These are phyloP conservation scores for Apophysomyces ossiformis DNA, from an alignment of 371 early-diverging fungal genomes.

Conservation along the genomic window DNA sequence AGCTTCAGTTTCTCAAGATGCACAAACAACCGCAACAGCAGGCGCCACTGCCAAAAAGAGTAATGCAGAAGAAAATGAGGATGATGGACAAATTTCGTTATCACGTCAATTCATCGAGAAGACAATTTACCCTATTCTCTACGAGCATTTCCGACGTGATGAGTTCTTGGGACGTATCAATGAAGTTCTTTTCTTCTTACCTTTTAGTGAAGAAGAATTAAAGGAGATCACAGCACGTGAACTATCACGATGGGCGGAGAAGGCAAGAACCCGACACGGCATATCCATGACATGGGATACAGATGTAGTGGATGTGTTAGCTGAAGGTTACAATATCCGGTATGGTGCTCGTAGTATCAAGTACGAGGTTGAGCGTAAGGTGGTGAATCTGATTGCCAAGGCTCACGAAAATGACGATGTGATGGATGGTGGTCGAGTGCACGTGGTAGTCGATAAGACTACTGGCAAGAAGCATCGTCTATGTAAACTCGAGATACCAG, in stretches of 20 bases:
- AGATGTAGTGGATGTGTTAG: slow-evolving; percentile 54
- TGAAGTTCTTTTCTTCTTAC: slow-evolving; percentile 63
- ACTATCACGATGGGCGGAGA: slow-evolving; percentile 56
- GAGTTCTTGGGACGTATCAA: slow-evolving; percentile 69
- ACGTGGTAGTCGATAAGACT: slow-evolving; percentile 44
- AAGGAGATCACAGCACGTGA: slow-evolving; percentile 55
- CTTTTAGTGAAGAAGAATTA: slow-evolving; percentile 59
- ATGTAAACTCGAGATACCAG: slow-evolving; percentile 45
- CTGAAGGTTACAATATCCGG: slow-evolving; percentile 59
- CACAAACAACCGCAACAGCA: slow-evolving; percentile 42
- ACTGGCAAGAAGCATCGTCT: slow-evolving; percentile 34
- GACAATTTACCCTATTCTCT: slow-evolving; percentile 62
- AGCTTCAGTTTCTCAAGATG: slow-evolving; percentile 49
- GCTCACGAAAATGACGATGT: slow-evolving; percentile 64
- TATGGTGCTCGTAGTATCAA: slow-evolving; percentile 70
- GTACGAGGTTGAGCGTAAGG: slow-evolving; percentile 61
- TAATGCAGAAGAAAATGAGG: slow-evolving; percentile 32
- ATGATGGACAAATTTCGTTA: slow-evolving; percentile 44
- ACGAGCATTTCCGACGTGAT: slow-evolving; percentile 61
- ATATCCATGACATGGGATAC: slow-evolving; percentile 60
- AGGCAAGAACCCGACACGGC: slow-evolving; percentile 54
- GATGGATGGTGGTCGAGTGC: slow-evolving; percentile 51
- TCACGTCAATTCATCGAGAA: slow-evolving; percentile 59
- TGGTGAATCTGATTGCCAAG: slow-evolving; percentile 62
- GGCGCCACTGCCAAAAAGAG: slow-evolving; percentile 34